Base-by-base conservation (phyloP, 2,329 filamentous ascomycete genomes). In the Phialemonium atrogriseum region DNA sequence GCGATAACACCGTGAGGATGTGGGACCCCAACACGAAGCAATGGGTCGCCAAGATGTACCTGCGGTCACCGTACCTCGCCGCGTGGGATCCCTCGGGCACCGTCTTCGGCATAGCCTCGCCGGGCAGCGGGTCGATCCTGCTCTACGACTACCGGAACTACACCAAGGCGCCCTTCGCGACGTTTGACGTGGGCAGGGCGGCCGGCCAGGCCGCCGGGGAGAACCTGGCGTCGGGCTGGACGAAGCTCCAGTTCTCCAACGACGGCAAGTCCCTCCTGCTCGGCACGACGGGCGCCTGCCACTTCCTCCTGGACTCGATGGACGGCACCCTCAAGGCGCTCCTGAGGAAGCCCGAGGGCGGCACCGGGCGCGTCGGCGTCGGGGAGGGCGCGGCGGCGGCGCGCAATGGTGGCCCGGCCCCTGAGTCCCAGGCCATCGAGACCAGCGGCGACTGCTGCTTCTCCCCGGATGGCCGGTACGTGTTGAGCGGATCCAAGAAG, bases 91-190 rank as follows among this genome's bases (percentile, higher is more conserved):
- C 91, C 0, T 93, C 87, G 1, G 91, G 87, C 5, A 82, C 80
- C 20, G 84, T 95, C 36, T 93, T 98, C 46, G 91, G 89, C 12
- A 77, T 96, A 28, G 91, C 80, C 4, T 93, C 82, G 1, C 84
- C 89, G 5, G 72, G 73, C 4, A 83, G 84, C 24, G 84, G 86
- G 28, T 76, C 76, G 4, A 68, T 98, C 28, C 68, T 95, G 11
- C 77, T 98, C 28, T 98, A 96, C 62, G 91, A 98, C 55, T 74
- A 87, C 44, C 81, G 88, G 43, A 93, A 94, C 55, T 96, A 85
- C 59, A 85, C 94, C 56, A 94, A 91, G 56, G 77, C 82, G 5
- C 91, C 91, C 0, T 93, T 98, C 49, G 73, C 80, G 9, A 83
- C 74, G 7, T 91, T 96, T 48, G 89, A 96, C 49, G 65, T 96